Evolutionary conservation across 2,329 filamentous ascomycete species (phyloP).

Genomic region (Penicillium sp.): DNA sequence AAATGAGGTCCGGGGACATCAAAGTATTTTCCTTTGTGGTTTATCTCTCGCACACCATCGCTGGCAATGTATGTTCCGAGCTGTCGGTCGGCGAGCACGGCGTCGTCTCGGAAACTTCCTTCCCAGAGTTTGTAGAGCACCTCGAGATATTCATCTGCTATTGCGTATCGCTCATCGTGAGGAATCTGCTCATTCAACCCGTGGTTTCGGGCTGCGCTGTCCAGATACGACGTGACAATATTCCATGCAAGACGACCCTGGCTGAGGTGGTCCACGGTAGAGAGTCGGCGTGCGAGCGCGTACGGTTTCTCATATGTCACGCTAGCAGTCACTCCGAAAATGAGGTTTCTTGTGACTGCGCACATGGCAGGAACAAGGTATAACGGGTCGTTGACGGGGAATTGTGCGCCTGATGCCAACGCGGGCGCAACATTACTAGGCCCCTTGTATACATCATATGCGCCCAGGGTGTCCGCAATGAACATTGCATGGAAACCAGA

Average conservation of each 20-base stretch:
- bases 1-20: slow-evolving; percentile 36
- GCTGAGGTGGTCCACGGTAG: slow-evolving; percentile 52
- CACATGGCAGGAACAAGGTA: slow-evolving; percentile 45
- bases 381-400: slow-evolving; percentile 38
- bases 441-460: slow-evolving; percentile 45
- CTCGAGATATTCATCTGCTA: slow-evolving; percentile 46
- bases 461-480: slow-evolving; percentile 47
- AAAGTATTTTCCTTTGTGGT: slow-evolving; percentile 32
- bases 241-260: slow-evolving; percentile 51
- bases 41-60: slow-evolving; percentile 25
- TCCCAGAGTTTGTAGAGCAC: slow-evolving; percentile 50
- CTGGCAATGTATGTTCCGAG: slow-evolving; percentile 10
- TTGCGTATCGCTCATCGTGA: slow-evolving; percentile 47
- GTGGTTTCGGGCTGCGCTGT: slow-evolving; percentile 43
- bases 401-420: slow-evolving; percentile 35
- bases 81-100: slow-evolving; percentile 21
- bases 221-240: slow-evolving; percentile 47
- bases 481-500: slow-evolving; percentile 50
- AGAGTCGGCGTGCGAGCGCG: slow-evolving; percentile 52
- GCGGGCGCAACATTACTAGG: slow-evolving; percentile 25
- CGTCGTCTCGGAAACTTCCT: slow-evolving; percentile 46
- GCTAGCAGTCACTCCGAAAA: slow-evolving; percentile 51
- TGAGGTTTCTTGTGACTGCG: slow-evolving; percentile 43
- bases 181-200: slow-evolving; percentile 41
- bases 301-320: slow-evolving; percentile 54